phyloP scores from a whole-genome alignment of 148 eudicot genomes.

The Camellia granthamiana region DNA sequence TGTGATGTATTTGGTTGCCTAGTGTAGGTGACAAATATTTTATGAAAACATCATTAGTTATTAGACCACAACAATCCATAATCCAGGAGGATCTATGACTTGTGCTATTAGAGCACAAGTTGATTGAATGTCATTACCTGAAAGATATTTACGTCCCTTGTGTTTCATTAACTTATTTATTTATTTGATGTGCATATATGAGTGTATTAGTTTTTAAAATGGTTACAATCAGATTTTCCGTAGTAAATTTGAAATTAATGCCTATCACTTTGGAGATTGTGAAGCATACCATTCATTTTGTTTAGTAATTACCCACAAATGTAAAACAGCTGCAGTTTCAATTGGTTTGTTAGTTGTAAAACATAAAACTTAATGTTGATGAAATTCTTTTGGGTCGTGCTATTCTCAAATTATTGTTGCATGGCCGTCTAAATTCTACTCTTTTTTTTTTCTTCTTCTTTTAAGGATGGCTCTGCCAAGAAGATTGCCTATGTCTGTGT shows the following conservation, averaged over 20 bases:
- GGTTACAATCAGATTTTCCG: not conserved
- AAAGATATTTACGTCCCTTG: not conserved
- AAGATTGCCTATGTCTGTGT: slow-evolving; percentile 68
- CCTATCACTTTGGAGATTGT: not conserved
- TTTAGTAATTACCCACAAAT: not conserved
- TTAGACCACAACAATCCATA: not conserved
- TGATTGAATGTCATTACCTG: not conserved
- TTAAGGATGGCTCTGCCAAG: slow-evolving; percentile 72
- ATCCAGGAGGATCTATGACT: not conserved
- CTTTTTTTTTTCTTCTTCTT: slow-evolving; percentile 14
- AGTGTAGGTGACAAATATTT: not conserved
- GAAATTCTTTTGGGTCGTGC: not conserved
- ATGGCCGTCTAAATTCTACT: slow-evolving; percentile 15
- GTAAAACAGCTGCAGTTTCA: not conserved
- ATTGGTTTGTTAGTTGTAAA: not conserved
- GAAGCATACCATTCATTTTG: not conserved
- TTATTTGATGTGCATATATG: not conserved
- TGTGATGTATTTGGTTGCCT: not conserved
- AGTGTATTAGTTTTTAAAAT: not conserved
- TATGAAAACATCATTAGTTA: not conserved
- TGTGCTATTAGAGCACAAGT: not conserved
- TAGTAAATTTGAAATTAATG: not conserved
- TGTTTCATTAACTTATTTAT: not conserved
- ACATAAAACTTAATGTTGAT: not conserved
- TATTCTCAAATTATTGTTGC: slow-evolving; percentile 1